Base-by-base conservation (phyloP, 768 basidiomycete genomes). In the Rhodotorula sphaerocarpa region DNA sequence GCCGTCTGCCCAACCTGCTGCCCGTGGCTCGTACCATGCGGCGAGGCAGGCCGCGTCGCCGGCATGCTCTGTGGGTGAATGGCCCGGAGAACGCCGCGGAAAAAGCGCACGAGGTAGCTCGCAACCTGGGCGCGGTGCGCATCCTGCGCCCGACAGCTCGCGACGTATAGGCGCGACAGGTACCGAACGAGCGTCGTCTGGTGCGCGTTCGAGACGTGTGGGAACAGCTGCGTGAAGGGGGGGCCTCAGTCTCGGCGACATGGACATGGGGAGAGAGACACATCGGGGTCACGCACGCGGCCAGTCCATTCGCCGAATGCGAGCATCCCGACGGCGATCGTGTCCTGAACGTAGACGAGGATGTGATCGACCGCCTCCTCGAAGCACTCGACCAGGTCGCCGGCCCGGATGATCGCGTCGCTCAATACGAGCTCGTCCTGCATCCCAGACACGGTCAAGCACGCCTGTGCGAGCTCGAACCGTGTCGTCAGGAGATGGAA, bases 31-130 rank as follows among this genome's bases (percentile, higher is more conserved):
- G n/a, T n/a, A n/a, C 27, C 21, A 5, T 43, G 23, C 6, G 52
- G 52, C 52, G 52, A 42, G 1, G 52, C 7, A 28, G 52, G 52
- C 7, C 39, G 25, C 9, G 52, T 54, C 27, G 30, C 20, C 7
- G 43, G 43, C 31, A 30, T 27, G 16, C 53, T 39, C 2, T 20
- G 9, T 0, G 43, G 43, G 2, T 23, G 27, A 1, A 55, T 28
- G 0, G 54, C 54, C 12, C 15, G 42, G 12, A 70, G 5, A 39
- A 58, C 30, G 31, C 39, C 30, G 36, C 57, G n/a, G 57, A 45
- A 41, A 55, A 63, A 56, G 53, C 57, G 52, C 21, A 47, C 34
- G 54, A 54, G 36, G 58, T 48, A 27, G 48, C 34, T 28, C 28
- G 55, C 43, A 50, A 50, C 54, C 20, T 33, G 18, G 39, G 60